A percentile compares a stretch with the other conserved stretches of the same genome.
Evolutionary conservation across 2,329 filamentous ascomycete species (phyloP).

Genomic region (Xylariales sp.): DNA sequence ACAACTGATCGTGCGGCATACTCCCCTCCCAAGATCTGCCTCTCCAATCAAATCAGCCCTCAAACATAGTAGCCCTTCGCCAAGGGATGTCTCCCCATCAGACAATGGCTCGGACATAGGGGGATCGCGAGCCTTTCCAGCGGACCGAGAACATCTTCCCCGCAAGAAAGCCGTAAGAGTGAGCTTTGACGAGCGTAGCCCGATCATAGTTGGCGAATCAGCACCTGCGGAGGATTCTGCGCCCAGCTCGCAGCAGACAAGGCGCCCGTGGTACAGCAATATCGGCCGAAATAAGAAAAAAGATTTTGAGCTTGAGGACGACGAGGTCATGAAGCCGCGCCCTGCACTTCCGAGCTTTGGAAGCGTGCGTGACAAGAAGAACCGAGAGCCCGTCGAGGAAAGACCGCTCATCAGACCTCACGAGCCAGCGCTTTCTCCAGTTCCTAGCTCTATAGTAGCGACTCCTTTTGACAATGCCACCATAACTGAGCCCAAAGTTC

Average conservation of each 20-base stretch:
- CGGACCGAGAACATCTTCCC: slow-evolving; percentile 27
- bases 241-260: slow-evolving; percentile 33
- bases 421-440: too few species aligned
- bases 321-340: slow-evolving; percentile 69
- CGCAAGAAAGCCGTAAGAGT: slow-evolving; percentile 67
- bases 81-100: slow-evolving; percentile 44
- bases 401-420: slow-evolving; percentile 53
- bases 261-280: slow-evolving; percentile 48
- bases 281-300: slow-evolving; percentile 47
- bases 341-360: slow-evolving; percentile 72
- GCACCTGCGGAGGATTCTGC: slow-evolving; percentile 24
- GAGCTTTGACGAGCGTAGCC: slow-evolving; percentile 72
- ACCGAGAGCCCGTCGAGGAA: slow-evolving; percentile 49
- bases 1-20: slow-evolving; percentile 56
- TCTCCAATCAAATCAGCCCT: slow-evolving; percentile 76
- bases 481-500: slow-evolving; percentile 26
- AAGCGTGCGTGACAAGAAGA: slow-evolving; percentile 63
- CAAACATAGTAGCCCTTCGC: slow-evolving; percentile 57
- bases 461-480: slow-evolving; percentile 15
- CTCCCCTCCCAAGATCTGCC: slow-evolving; percentile 65
- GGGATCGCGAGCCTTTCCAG: slow-evolving; percentile 19
- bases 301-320: slow-evolving; percentile 50
- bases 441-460: too few species aligned
- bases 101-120: slow-evolving; percentile 42
- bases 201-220: slow-evolving; percentile 48